Conservation (phyloP, 306 rosid genomes). For the Nissolia schottii region DNA sequence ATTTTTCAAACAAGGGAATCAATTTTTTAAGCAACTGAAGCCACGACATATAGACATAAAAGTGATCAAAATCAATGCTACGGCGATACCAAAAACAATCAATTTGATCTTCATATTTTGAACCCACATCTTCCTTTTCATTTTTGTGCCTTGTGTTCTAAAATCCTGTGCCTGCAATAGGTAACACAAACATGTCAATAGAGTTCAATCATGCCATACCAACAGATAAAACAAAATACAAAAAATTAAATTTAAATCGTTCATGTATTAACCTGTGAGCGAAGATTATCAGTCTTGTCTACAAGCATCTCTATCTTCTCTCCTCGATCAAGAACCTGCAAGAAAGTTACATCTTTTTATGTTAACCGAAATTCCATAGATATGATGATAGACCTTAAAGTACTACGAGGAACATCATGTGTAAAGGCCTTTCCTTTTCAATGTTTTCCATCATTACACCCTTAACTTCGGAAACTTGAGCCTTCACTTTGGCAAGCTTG, state of each 20-base stretch:
- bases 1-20: background rate
- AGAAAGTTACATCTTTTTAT: background rate
- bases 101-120: conserved; percentile 91
- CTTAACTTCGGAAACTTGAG: conserved; percentile 97
- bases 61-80: conserved; percentile 54
- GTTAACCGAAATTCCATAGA: background rate
- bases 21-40: conserved; percentile 41
- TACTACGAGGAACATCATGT: background rate
- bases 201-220: background rate
- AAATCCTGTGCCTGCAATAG: conserved; percentile 80
- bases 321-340: conserved; percentile 97
- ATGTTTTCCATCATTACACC: conserved; percentile 99
- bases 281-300: conserved; percentile 92
- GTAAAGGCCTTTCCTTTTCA: conserved; percentile 56
- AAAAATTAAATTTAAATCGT: background rate
- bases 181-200: background rate
- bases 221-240: background rate
- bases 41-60: conserved; percentile 71
- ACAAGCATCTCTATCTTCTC: conserved; percentile 91
- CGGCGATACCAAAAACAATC: conserved; percentile 54
- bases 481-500: conserved; percentile 96
- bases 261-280: conserved; percentile 68
- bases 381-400: background rate
- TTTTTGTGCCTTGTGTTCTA: conserved; percentile 61
- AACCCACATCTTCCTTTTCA: conserved; percentile 92